Conservation (phyloP, 2,329 filamentous ascomycete species). For the Cyanodermella asteris region DNA sequence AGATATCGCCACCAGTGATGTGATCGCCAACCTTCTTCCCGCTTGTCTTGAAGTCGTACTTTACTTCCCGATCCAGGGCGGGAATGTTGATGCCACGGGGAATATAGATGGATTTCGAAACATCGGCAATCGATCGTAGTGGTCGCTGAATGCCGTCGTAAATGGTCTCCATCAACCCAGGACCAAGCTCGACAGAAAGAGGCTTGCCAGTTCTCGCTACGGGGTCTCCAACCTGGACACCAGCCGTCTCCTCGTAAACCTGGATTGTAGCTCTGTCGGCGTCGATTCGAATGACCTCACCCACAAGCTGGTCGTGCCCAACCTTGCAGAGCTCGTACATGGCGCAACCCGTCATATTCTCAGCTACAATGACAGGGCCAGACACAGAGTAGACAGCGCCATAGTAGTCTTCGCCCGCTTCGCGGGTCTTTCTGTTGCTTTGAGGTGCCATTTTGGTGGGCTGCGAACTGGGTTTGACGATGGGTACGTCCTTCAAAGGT, state of each 20-base stretch:
- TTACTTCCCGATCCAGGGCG: constrained; percentile 71
- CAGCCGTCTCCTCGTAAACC: constrained; percentile 97
- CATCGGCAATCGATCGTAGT: constrained; percentile 58
- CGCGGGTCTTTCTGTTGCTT: constrained; percentile 18
- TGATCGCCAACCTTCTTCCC: constrained; percentile 87
- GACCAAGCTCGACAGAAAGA: constrained; percentile 88
- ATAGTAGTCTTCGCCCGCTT: constrained; percentile 32
- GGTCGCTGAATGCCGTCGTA: constrained; percentile 98
- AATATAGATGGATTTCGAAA: constrained; percentile 83
- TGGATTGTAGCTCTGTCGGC: constrained; percentile 91
- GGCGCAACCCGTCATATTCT: constrained; percentile 96
- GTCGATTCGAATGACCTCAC: constrained; percentile 96
- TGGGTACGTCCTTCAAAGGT: background rate
- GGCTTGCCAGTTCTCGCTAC: constrained; percentile 83
- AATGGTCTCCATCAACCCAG: constrained; percentile 94
- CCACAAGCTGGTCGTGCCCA: constrained; percentile 74
- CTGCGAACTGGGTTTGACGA: constrained; percentile 10
- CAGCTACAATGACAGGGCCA: constrained; percentile 83
- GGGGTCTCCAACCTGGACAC: constrained; percentile 87
- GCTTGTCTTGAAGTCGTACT: constrained; percentile 84
- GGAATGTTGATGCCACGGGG: constrained; percentile 79
- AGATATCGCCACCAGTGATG: constrained; percentile 88
- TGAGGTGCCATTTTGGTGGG: constrained; percentile 18
- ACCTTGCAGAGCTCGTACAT: constrained; percentile 84
- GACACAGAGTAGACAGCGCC: constrained; percentile 19